Evolutionary conservation across 495 filamentous ascomycete genomes (phyloP), one percentile per base, ranked within the genome.

Genomic region (Lasiosphaeris hirsuta): DNA sequence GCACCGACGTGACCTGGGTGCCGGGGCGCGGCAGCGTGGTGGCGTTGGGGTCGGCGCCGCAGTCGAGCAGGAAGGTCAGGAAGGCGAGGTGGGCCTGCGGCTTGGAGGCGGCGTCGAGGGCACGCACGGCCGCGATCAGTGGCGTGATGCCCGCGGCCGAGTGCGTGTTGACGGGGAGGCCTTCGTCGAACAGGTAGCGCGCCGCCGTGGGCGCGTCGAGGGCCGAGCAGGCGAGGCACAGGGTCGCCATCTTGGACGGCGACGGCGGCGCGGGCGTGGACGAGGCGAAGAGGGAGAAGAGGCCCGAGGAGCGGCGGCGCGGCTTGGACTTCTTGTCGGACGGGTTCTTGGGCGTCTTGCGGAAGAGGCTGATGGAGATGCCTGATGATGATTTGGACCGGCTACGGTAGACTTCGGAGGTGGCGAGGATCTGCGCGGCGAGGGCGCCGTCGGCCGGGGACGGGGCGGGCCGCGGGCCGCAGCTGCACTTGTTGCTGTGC

Each of bases 1-100:
- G 18, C 19, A 23, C 36, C 11, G 50, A 56, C 1, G 36, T 40
- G 11, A 33, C 37, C 1, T 13, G 42, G 10, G 43, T 43, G 41
- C 6, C 42, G 36, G 4, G 34, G 15, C 14, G 17, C 41, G 4
- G 11, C 14, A 40, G 23, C n/a, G 41, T 34, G 1, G 35, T 48
- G 0, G 44, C 40, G 15, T 68, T 60, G 0, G 60, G 46, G n/a
- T 69, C 57, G 0, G 66, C 66, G 4, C 66, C 66, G 47, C 36
- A 57, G 18, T 67, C 66, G 0, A 69, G 59, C 0, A 69, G 35
- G 15, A 69, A 51, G 0, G 38, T 35, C 7, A 69, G 40, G 23
- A 69, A 54, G 14, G 57, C 64, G 14, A 59, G 44, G 1, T 65
- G 64, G 1, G 60, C 19, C 7, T 18, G 37, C 3, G 65, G 63